Percentiles rank a stretch among this genome's conserved stretches.
phyloP scores from a whole-genome alignment of 2,329 filamentous ascomycete species.

The Ophiostoma sp. region DNA sequence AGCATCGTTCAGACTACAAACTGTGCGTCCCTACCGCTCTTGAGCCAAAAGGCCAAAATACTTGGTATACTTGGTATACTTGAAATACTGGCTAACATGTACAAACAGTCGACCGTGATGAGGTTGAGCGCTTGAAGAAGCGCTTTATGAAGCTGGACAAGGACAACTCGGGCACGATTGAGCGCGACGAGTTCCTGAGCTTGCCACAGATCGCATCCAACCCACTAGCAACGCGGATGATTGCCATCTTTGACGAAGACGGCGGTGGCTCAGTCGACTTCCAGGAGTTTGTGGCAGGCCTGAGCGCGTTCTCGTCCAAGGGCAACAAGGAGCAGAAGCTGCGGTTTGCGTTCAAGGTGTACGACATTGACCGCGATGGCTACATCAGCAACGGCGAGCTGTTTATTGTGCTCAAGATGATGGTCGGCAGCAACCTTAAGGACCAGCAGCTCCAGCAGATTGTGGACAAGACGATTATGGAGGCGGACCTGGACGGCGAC shows the following conservation, averaged over 20 bases:
- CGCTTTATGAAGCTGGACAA: constrained; percentile 99
- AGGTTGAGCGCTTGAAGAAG: constrained; percentile 92
- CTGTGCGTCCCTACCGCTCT: constrained; percentile 51
- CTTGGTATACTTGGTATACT: neutral
- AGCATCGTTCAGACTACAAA: constrained; percentile 95
- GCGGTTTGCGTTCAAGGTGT: constrained; percentile 96
- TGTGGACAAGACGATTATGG: constrained; percentile 99
- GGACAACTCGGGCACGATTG: constrained; percentile 98
- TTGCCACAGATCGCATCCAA: constrained; percentile 97
- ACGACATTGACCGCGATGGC: constrained; percentile 97
- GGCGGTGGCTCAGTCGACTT: constrained; percentile 97
- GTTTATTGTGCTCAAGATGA: constrained; percentile 99
- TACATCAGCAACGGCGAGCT: constrained; percentile 99
- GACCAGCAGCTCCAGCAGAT: constrained; percentile 99
- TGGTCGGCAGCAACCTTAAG: constrained; percentile 98
- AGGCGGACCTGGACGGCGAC: constrained; percentile 91
- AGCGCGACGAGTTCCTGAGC: constrained; percentile 95
- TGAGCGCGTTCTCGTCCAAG: constrained; percentile 94
- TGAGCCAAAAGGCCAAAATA: no score
- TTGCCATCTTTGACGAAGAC: constrained; percentile 98
- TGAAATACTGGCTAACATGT: neutral
- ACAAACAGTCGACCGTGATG: constrained; percentile 82
- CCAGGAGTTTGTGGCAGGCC: constrained; percentile 93
- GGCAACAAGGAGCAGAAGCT: constrained; percentile 99
- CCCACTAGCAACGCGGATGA: constrained; percentile 96